A percentile compares a stretch with the other conserved stretches of the same genome.
Evolutionary conservation across 345 rosid species (phyloP).

Genomic region (Iberis pinnata): DNA sequence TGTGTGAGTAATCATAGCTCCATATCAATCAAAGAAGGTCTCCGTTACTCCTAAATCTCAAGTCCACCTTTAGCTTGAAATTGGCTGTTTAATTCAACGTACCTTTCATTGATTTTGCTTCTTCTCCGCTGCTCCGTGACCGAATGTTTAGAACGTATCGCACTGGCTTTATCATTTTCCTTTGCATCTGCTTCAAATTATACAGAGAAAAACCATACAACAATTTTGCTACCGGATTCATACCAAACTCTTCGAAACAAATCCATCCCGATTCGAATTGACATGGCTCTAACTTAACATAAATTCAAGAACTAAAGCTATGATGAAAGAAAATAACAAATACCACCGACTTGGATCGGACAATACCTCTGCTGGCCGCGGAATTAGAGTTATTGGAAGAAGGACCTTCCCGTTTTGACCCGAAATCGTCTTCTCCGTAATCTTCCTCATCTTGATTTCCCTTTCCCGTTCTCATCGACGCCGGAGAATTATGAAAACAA

Average conservation of each 20-base stretch:
- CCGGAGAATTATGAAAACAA: conserved; percentile 20
- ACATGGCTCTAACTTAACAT: not conserved
- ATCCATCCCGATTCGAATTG: conserved; percentile 11
- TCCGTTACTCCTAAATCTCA: no score
- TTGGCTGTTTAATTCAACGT: not conserved
- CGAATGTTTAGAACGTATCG: conserved; percentile 83
- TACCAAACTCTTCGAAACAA: not conserved
- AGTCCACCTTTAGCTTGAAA: no score
- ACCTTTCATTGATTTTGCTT: conserved; percentile 98
- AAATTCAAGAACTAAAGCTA: conserved; percentile 4
- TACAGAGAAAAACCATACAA: conserved; percentile 2
- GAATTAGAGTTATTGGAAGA: conserved; percentile 35
- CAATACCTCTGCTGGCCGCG: conserved; percentile 37
- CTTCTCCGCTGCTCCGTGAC: conserved; percentile 93
- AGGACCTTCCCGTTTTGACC: conserved; percentile 53
- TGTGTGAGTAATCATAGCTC: no score
- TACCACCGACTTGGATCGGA: conserved; percentile 35
- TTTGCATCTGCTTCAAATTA: conserved; percentile 52
- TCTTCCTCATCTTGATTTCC: conserved; percentile 73
- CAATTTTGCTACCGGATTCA: no score
- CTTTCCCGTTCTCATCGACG: conserved; percentile 61
- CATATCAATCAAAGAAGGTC: no score
- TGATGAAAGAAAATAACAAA: conserved; percentile 14
- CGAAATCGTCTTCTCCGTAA: conserved; percentile 68
- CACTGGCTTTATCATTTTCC: conserved; percentile 61